A percentile compares a stretch with the other conserved stretches of the same genome.
phyloP scores from a whole-genome alignment of 345 rosid species.

The Combretum micranthum region DNA sequence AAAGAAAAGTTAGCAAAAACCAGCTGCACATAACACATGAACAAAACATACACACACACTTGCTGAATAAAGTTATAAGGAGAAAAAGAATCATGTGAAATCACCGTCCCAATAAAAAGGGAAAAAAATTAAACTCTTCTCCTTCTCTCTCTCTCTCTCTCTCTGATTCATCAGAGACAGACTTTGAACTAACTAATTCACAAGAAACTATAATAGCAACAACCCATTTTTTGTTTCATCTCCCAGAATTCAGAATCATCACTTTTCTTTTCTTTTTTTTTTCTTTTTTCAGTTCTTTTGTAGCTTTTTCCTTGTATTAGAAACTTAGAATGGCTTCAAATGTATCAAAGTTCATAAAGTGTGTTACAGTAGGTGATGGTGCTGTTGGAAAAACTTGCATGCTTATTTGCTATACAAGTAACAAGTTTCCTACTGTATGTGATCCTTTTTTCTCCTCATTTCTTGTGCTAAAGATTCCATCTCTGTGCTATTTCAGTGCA shows the following conservation, averaged over 20 bases:
- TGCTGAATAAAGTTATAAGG: too few species aligned
- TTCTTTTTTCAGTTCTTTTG: constrained; percentile 1
- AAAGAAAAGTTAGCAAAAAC: too few species aligned
- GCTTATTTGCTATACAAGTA: constrained; percentile 82
- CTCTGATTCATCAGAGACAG: neutral
- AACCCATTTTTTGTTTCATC: constrained; percentile 6
- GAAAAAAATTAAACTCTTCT: constrained; percentile 1
- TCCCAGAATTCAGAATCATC: neutral
- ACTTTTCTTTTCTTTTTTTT: neutral
- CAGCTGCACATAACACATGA: too few species aligned
- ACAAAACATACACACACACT: too few species aligned
- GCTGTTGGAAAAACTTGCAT: constrained; percentile 87
- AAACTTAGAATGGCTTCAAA: constrained; percentile 43
- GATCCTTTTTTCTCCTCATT: constrained; percentile 6
- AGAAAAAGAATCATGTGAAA: neutral
- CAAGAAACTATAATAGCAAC: neutral
- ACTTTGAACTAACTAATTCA: too few species aligned
- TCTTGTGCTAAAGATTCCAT: constrained; percentile 11
- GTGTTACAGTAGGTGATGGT: constrained; percentile 83
- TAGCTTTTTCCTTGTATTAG: constrained; percentile 3
- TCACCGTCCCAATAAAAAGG: constrained; percentile 1
- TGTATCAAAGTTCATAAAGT: constrained; percentile 74
- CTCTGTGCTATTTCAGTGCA: constrained; percentile 1
- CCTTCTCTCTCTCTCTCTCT: constrained; percentile 9
- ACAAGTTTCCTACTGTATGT: constrained; percentile 80